These are phyloP conservation scores for Mitragyna speciosa DNA, from an alignment of 257 asterid species.

Conservation along the genomic window DNA sequence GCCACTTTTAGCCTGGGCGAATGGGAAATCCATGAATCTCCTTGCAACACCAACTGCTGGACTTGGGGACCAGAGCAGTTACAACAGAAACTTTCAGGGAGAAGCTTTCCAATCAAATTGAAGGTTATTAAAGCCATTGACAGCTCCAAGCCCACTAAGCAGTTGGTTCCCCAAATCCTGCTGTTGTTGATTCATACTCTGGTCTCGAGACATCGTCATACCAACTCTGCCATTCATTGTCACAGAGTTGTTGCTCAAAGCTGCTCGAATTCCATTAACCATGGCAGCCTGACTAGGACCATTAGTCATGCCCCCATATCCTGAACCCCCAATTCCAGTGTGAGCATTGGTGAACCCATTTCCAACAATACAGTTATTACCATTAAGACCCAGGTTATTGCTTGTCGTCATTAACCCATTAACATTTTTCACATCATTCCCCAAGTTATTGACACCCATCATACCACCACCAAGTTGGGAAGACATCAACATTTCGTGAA, in stretches of 20 bases:
- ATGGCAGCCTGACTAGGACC: constrained; percentile 57
- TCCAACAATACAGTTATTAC: constrained; percentile 40
- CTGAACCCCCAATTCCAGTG: constrained; percentile 50
- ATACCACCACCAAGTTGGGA: constrained; percentile 62
- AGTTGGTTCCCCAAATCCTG: constrained; percentile 70
- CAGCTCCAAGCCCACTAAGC: constrained; percentile 73
- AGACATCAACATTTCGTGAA: constrained; percentile 86
- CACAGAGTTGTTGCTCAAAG: constrained; percentile 56
- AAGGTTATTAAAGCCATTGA: constrained; percentile 72
- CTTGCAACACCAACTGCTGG: constrained; percentile 41
- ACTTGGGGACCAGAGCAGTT: constrained; percentile 6
- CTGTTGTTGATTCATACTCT: constrained; percentile 61
- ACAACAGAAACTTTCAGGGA: constrained; percentile 36
- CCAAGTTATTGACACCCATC: constrained; percentile 49
- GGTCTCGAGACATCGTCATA: constrained; percentile 67
- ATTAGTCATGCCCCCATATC: constrained; percentile 49
- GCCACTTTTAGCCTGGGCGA: constrained; percentile 31
- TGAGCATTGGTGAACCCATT: constrained; percentile 51
- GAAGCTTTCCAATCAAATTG: constrained; percentile 91
- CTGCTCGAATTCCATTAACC: constrained; percentile 71
- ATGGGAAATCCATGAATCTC: constrained; percentile 27
- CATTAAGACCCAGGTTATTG: constrained; percentile 40
- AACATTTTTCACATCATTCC: constrained; percentile 51
- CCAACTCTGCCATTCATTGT: constrained; percentile 76
- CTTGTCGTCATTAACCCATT: constrained; percentile 50